A percentile compares a stretch with the other conserved stretches of the same genome.
Conservation (phyloP, 305 asterid genomes). For the Fraxinus platypoda region DNA sequence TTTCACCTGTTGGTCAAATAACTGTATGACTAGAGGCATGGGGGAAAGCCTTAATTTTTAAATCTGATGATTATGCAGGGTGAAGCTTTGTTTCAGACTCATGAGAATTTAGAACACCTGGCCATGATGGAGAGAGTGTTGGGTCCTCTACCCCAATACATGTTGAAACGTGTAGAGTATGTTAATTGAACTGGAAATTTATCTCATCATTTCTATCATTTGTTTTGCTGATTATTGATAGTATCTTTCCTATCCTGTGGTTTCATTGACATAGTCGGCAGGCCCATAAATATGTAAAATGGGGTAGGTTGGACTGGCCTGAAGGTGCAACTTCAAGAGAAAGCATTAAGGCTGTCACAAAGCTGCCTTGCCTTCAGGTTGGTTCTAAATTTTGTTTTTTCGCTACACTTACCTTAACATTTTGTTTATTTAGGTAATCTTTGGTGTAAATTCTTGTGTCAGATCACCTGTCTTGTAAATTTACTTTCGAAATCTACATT, state of each 20-base stretch:
- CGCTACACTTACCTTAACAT: not conserved
- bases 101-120: constrained; percentile 52
- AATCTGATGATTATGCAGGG: constrained; percentile 38
- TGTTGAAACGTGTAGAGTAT: constrained; percentile 27
- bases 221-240: not conserved
- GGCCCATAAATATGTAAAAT: constrained; percentile 49
- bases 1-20: constrained; percentile 16
- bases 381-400: not conserved
- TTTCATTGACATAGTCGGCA: constrained; percentile 39
- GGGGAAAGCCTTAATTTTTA: not conserved
- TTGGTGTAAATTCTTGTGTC: not conserved
- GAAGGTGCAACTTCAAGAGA: constrained; percentile 86
- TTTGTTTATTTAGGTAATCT: not conserved
- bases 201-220: not conserved
- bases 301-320: constrained; percentile 83
- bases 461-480: not conserved
- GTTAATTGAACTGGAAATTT: constrained; percentile 2
- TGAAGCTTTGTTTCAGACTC: constrained; percentile 57
- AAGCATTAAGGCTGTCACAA: constrained; percentile 66
- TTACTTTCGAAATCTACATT: not conserved
- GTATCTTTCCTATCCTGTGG: not conserved
- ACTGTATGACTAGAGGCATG: constrained; percentile 3
- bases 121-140: constrained; percentile 61
- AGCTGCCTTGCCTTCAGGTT: constrained; percentile 64
- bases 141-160: constrained; percentile 45